phyloP scores from a whole-genome alignment of 2,329 filamentous ascomycete genomes.

The Aureobasidium lini region DNA sequence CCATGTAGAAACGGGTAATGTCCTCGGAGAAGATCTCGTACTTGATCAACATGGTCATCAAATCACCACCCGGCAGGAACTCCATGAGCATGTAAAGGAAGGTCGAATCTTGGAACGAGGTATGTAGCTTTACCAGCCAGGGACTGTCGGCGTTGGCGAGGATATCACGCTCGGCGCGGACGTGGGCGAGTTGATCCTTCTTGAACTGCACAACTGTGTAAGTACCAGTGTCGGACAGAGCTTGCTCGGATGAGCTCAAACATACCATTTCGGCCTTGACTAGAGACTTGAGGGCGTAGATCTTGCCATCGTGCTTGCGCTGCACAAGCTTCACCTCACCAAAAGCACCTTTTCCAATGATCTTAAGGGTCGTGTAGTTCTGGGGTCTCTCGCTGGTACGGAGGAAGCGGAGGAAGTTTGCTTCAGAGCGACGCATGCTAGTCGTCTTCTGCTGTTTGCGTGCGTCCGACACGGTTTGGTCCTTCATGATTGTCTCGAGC shows the following conservation, averaged over 20 bases:
- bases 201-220: constrained; percentile 55
- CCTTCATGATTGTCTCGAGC: constrained; percentile 75
- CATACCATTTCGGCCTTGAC: constrained; percentile 91
- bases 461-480: constrained; percentile 64
- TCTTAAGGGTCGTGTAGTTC: constrained; percentile 94
- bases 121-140: constrained; percentile 97
- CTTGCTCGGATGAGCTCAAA: background rate
- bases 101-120: constrained; percentile 92
- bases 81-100: constrained; percentile 99
- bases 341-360: constrained; percentile 98
- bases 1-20: constrained; percentile 98
- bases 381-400: constrained; percentile 87
- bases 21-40: constrained; percentile 99
- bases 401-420: constrained; percentile 86
- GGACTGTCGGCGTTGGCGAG: constrained; percentile 98
- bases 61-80: constrained; percentile 91
- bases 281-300: constrained; percentile 96
- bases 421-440: constrained; percentile 78
- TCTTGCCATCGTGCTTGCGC: constrained; percentile 91
- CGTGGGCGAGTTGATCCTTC: constrained; percentile 95
- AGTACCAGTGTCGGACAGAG: background rate
- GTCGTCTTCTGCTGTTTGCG: constrained; percentile 81
- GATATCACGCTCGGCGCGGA: constrained; percentile 95
- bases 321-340: constrained; percentile 97
- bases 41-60: constrained; percentile 99